phyloP scores from a whole-genome alignment of 192 early-diverging fungal genomes.

The Dispira simplex region DNA sequence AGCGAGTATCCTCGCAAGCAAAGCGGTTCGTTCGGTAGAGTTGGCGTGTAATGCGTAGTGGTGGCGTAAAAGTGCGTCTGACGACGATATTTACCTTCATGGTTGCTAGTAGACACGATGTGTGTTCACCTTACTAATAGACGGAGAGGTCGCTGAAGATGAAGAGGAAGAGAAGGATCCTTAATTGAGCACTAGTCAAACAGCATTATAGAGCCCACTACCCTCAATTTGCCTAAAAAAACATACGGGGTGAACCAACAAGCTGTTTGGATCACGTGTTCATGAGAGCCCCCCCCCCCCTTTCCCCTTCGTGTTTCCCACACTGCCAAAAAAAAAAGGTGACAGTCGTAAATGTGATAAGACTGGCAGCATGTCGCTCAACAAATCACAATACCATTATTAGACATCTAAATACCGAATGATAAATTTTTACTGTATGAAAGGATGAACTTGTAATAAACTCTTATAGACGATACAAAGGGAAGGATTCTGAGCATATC shows the following conservation, averaged over 20 bases:
- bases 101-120: background rate
- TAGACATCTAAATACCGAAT: no score
- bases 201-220: background rate
- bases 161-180: slow-evolving; percentile 6
- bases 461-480: no score
- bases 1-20: background rate
- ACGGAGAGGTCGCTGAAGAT: background rate
- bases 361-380: no score
- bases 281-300: no score
- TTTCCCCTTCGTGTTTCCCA: no score
- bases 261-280: no score
- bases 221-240: background rate
- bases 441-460: no score
- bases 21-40: background rate
- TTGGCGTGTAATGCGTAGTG: background rate
- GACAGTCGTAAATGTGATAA: no score
- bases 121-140: background rate
- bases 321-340: no score
- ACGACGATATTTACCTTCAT: background rate
- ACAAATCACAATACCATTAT: no score
- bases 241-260: background rate
- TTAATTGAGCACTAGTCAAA: background rate
- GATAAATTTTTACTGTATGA: no score
- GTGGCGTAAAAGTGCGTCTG: background rate
- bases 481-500: no score